Evolutionary conservation across 805 yeast species (phyloP), one percentile per base, ranked within the genome.

Genomic region (Saturnispora sekii): DNA sequence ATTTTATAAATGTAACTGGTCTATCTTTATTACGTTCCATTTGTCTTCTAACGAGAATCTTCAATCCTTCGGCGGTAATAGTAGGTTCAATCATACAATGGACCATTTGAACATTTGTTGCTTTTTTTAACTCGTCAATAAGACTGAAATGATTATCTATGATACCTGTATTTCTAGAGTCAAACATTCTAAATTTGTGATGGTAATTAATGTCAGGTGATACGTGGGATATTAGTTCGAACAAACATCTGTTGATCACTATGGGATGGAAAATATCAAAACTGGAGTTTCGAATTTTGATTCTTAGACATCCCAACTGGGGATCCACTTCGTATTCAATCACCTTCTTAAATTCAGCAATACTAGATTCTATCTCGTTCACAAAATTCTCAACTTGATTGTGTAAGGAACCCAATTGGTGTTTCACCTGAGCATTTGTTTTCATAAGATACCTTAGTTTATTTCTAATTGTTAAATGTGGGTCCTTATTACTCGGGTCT

Each of bases 401-500:
- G 56, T 5, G 10, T 53, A 46, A 7, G 46, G 40, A 6, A 44
- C 18, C 4, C 58, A 39, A 8, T 39, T 18, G 1, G 34, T 21
- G 16, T 46, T 46, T 12, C 32, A 51, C 5, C 57, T 32, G 15
- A 50, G 49, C 15, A 42, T 42, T 3, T 46, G 41, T 11, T 50
- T 18, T 36, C 49, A 47, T 29, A 59, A 38, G 29, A 51, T 50
- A 35, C 62, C 60, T 33, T 3, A 77, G 63, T 14, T 69, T 61
- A 53, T 84, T 84, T 41, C 95, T 65, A 32, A 63, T 53, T 0
- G 90, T 83, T 38, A 79, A 65, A 9, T 55, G 53, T 2, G 69
- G 62, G 51, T 80, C 78, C 2, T 55, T 53, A 51, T 85, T 85
- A 0, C 90, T 77, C 2, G 62, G 55, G 53, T 85, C 95, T 53